phyloP scores from a whole-genome alignment of 1,284 basidiomycete genomes.

The Apiotrichum porosum region DNA sequence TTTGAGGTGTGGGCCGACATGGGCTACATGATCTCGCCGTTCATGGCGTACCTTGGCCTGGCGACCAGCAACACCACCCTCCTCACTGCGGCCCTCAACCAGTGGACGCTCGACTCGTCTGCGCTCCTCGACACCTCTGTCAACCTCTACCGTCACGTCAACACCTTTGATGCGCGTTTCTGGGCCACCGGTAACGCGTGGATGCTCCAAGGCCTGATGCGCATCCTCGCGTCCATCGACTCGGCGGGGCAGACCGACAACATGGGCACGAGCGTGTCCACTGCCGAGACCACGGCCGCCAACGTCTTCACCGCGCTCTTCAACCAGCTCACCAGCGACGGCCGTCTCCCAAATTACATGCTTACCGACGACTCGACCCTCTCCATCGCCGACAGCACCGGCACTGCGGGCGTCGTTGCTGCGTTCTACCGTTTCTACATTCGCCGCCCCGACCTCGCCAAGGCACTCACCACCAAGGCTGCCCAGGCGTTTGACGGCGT shows the following conservation, averaged over 20 bases:
- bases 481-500: constrained; percentile 28
- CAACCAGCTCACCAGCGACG: constrained; percentile 42
- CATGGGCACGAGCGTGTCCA: constrained; percentile 44
- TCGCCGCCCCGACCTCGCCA: constrained; percentile 12
- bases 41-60: constrained; percentile 56
- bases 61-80: constrained; percentile 50
- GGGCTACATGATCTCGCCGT: constrained; percentile 61
- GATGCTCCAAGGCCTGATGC: constrained; percentile 29
- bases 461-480: constrained; percentile 11
- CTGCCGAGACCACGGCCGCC: constrained; percentile 52
- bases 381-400: constrained; percentile 23
- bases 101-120: constrained; percentile 53
- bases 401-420: constrained; percentile 30
- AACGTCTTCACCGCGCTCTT: constrained; percentile 49
- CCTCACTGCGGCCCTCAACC: constrained; percentile 51
- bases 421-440: constrained; percentile 35
- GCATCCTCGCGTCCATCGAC: constrained; percentile 21
- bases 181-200: constrained; percentile 55
- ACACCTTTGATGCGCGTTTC: constrained; percentile 52
- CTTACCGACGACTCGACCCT: constrained; percentile 6
- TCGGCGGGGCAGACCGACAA: constrained; percentile 5
- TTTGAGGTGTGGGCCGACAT: constrained; percentile 55
- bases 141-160: constrained; percentile 53
- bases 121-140: constrained; percentile 48
- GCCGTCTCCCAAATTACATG: constrained; percentile 35